A percentile compares a stretch with the other conserved stretches of the same genome.
Evolutionary conservation across 2,329 filamentous ascomycete genomes (phyloP).

Genomic region (Aspergillus ruber): DNA sequence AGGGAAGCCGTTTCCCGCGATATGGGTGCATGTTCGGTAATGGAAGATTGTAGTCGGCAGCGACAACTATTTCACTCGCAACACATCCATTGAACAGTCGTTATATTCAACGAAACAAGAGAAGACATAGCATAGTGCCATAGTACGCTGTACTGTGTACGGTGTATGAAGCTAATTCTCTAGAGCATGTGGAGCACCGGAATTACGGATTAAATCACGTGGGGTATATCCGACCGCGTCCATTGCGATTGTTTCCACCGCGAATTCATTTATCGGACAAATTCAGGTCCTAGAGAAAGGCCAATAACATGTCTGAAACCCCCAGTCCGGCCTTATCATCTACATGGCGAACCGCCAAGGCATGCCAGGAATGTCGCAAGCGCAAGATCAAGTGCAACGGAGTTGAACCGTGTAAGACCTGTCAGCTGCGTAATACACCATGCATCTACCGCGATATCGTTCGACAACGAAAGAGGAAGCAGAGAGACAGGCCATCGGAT

Average conservation of each 20-base stretch:
- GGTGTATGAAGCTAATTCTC: no score
- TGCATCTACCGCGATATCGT: constrained; percentile 34
- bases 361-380: constrained; percentile 37
- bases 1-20: no score
- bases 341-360: constrained; percentile 33
- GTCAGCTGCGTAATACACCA: constrained; percentile 23
- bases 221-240: constrained; percentile 7
- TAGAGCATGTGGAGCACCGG: constrained; percentile 8
- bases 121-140: no score
- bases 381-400: constrained; percentile 39
- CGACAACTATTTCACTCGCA: no score
- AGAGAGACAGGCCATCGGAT: constrained; percentile 8
- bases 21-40: no score
- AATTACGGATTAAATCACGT: constrained; percentile 9
- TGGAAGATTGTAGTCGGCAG: no score
- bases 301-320: constrained; percentile 19
- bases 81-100: no score
- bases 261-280: not conserved
- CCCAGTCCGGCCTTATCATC: constrained; percentile 10
- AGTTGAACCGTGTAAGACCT: constrained; percentile 35
- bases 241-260: no score
- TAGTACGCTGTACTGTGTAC: no score
- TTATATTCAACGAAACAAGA: no score
- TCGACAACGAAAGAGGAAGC: constrained; percentile 30
- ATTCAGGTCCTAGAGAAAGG: not conserved